A percentile compares a stretch with the other conserved stretches of the same genome.
These are phyloP conservation scores for Penicillium sumatraense DNA, from an alignment of 2,329 filamentous ascomycete species.

Conservation along the genomic window DNA sequence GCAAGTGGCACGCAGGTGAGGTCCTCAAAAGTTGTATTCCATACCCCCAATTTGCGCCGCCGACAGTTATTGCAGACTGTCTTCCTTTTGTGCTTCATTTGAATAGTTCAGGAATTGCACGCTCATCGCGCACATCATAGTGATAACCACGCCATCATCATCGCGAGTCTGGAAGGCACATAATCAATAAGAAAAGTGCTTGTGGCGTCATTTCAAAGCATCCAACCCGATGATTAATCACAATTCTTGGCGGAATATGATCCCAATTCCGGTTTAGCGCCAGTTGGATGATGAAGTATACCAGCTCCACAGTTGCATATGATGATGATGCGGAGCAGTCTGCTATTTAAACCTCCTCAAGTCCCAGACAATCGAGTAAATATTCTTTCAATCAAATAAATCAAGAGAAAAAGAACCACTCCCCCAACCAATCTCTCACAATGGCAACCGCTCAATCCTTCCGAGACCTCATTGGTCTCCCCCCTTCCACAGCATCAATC, in stretches of 20 bases:
- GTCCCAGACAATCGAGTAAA: no score
- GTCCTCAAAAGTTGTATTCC: no score
- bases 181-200: neutral
- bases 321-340: neutral
- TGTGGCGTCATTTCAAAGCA: neutral
- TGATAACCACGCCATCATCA: neutral
- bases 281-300: neutral
- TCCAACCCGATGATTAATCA: neutral
- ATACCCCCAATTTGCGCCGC: neutral
- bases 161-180: neutral
- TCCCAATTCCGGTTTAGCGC: neutral
- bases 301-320: neutral
- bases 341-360: neutral
- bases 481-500: constrained; percentile 60
- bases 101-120: neutral
- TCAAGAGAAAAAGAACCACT: no score
- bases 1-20: no score
- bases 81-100: neutral
- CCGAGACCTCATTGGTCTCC: constrained; percentile 59
- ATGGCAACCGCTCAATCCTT: constrained; percentile 36
- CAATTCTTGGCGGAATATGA: neutral
- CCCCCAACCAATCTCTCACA: neutral
- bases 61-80: neutral
- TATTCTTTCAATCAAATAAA: no score
- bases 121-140: neutral